Base-by-base conservation (phyloP, 2,329 filamentous ascomycete genomes). In the Monosporascus sp. region DNA sequence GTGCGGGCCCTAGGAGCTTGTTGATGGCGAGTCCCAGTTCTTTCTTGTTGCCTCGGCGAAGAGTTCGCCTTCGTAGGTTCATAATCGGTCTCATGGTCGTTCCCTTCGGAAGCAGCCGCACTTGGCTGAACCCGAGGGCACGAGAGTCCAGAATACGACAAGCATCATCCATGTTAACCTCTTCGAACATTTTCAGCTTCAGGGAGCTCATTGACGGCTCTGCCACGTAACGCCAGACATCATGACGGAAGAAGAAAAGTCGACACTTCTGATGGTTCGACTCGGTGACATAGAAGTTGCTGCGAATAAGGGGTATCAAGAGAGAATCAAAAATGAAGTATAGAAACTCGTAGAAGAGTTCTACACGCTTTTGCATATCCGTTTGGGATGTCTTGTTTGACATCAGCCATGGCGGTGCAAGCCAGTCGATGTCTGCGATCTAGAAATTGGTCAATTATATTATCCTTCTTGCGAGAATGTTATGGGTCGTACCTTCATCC, bases 261-360 rank as follows among this genome's bases (percentile, higher is more conserved):
- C 84, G 83, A 62, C 94, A 90, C 17, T 87, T 85, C 65, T 96
- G 84, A 1, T 78, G 76, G 57, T 84, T 91, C 0, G 91, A 94
- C 68, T 99, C 94, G 0, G 94, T 99, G 38, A 97, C 89, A 65
- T 97, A 93, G 64, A 99, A 99, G 63, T 94, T 92, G 57, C 83
- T 85, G 36, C 89, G 84, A 47, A 97, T 81, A 7, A 99, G 77
- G 9, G 94, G 93, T 61, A 97, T 88, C 52, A 99, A 66, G 22
- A 97, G 77, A 0, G 92, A 97, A 69, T 99, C 94, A 63, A 99
- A 94, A 4, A 96, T 60, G 67, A 92, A 99, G 72, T 97, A 97
- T 6, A 97, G 63, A 53, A 97, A 85, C 67, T 99, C 94, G 50
- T 84, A 72, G 48, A 97, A 82, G 0, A 97, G 77, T 64, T 97